Percentiles rank a stretch among this genome's conserved stretches.
phyloP scores from a whole-genome alignment of 495 filamentous ascomycete genomes.

The Hypoxylon lienhwacheense region DNA sequence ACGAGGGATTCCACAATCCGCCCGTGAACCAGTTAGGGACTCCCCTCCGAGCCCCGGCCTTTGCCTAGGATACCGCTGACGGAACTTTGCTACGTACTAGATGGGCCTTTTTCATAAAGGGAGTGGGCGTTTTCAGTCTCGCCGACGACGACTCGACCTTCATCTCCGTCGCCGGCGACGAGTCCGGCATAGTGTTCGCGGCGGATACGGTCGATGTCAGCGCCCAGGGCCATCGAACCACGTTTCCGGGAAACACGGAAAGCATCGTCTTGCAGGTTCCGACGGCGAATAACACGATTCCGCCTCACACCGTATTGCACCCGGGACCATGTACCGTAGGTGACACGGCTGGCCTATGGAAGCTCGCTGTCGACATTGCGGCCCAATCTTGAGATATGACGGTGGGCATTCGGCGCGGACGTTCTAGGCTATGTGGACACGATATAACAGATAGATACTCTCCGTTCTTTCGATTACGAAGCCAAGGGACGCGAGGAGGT shows the following conservation, averaged over 20 bases:
- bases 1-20: slow-evolving; percentile 54
- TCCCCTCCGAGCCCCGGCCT: neutral
- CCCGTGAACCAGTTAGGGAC: slow-evolving; percentile 51
- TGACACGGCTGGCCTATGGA: neutral
- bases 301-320: slow-evolving; percentile 45
- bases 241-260: slow-evolving; percentile 45
- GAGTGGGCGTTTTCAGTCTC: slow-evolving; percentile 50
- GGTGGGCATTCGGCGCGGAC: too few species aligned
- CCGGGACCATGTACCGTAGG: slow-evolving; percentile 1
- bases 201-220: slow-evolving; percentile 52
- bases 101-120: slow-evolving; percentile 53
- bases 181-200: slow-evolving; percentile 52
- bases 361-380: too few species aligned
- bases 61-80: neutral
- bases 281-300: slow-evolving; percentile 38
- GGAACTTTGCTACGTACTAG: slow-evolving; percentile 39
- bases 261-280: slow-evolving; percentile 51
- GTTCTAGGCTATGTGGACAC: too few species aligned
- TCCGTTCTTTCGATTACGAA: too few species aligned
- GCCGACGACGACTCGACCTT: slow-evolving; percentile 46
- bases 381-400: too few species aligned
- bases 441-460: too few species aligned
- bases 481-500: too few species aligned
- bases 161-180: slow-evolving; percentile 44
- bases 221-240: slow-evolving; percentile 49